These are phyloP conservation scores for Pholiota microspora DNA, from an alignment of 768 basidiomycete genomes.

Conservation along the genomic window DNA sequence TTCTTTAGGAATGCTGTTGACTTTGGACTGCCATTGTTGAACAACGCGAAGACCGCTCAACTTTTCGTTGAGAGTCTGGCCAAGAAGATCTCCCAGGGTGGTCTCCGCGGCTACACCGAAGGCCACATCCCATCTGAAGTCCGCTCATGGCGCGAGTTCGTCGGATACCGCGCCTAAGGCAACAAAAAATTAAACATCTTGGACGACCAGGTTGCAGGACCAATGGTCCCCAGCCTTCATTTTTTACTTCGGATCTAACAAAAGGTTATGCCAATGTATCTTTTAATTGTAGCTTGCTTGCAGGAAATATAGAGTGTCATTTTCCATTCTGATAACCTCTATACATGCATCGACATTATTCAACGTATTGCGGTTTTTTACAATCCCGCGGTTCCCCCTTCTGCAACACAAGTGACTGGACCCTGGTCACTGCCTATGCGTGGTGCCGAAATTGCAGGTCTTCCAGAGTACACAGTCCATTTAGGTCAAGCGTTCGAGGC, in stretches of 20 bases:
- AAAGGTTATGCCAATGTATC: constrained; percentile 12
- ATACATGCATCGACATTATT: background rate
- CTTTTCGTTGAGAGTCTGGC: constrained; percentile 90
- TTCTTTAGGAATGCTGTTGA: constrained; percentile 83
- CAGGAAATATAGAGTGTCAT: constrained; percentile 5
- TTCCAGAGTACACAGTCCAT: constrained; percentile 46
- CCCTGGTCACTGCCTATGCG: background rate
- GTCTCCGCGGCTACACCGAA: constrained; percentile 75
- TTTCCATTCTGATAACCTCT: background rate
- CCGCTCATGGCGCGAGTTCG: constrained; percentile 87
- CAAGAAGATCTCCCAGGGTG: constrained; percentile 80
- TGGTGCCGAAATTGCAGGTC: constrained; percentile 31
- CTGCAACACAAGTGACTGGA: background rate
- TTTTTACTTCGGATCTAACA: constrained; percentile 12
- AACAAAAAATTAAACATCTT: background rate
- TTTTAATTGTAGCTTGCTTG: constrained; percentile 11
- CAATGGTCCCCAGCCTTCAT: constrained; percentile 1
- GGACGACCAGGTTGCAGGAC: background rate
- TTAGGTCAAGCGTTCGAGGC: constrained; percentile 39
- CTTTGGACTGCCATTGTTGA: constrained; percentile 89
- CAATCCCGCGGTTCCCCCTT: background rate
- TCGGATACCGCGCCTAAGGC: constrained; percentile 63
- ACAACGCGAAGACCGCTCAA: constrained; percentile 85
- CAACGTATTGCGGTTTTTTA: background rate
- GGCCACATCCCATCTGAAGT: constrained; percentile 91